Evolutionary conservation across 108 stramenopile genomes (phyloP).

Genomic region (Cylindrotheca fusiformis): DNA sequence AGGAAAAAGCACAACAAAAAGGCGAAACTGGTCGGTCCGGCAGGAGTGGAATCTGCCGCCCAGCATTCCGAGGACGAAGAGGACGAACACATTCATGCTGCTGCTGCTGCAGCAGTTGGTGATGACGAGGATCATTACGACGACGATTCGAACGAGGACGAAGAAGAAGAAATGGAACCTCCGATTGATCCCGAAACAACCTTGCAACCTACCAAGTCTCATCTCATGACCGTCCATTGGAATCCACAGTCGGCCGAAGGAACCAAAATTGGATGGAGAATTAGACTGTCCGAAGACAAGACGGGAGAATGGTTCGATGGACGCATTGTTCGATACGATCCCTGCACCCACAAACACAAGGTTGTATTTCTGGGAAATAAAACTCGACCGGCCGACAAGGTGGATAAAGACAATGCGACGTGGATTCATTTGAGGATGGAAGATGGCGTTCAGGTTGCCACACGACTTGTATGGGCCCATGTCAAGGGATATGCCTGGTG

Average conservation of each 20-base stretch:
- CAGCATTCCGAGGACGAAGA: background rate
- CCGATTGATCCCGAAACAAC: slow-evolving; percentile 47
- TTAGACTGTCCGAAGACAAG: slow-evolving; percentile 40
- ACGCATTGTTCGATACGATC: slow-evolving; percentile 60
- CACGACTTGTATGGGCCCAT: slow-evolving; percentile 59
- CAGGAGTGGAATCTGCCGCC: slow-evolving; percentile 6
- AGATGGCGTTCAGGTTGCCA: slow-evolving; percentile 49
- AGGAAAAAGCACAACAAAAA: background rate
- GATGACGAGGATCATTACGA: slow-evolving; percentile 10
- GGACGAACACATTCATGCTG: background rate
- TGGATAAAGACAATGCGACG: slow-evolving; percentile 26
- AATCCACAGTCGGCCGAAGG: slow-evolving; percentile 47
- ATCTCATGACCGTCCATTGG: slow-evolving; percentile 52
- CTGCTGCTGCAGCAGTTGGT: background rate
- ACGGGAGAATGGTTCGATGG: slow-evolving; percentile 49
- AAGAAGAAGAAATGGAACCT: slow-evolving; percentile 29
- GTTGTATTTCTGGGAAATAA: slow-evolving; percentile 28
- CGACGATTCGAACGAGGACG: slow-evolving; percentile 20
- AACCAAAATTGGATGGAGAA: slow-evolving; percentile 43
- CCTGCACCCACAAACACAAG: slow-evolving; percentile 67
- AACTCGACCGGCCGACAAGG: slow-evolving; percentile 24
- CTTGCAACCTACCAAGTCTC: slow-evolving; percentile 17
- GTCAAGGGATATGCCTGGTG: slow-evolving; percentile 79
- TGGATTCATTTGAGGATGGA: slow-evolving; percentile 51
- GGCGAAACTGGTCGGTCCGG: background rate